Base-by-base conservation (phyloP, 108 stramenopile genomes). In the Fragilariopsis cylindrus region DNA sequence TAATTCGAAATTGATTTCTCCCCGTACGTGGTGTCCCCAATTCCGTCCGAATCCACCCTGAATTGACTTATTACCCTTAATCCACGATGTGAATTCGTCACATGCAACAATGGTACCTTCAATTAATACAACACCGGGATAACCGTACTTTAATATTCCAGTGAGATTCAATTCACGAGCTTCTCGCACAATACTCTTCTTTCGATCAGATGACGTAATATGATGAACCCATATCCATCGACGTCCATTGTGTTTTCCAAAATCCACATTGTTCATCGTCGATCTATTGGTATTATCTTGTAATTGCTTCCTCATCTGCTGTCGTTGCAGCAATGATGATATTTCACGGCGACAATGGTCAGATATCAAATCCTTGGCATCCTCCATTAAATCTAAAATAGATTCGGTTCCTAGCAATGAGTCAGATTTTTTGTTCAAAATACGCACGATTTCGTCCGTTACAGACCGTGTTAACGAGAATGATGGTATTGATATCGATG, bases 181-280 rank as follows among this genome's bases (percentile, higher is more conserved):
- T 45, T 87, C 83, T 8, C 11, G n/a, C 9, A 87, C 72, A 46
- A 84, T 84, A 16, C 57, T 52, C 54, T 80, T 82, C 57, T 68
- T 19, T 53, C 86, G 72, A 48, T 65, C 74, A 8, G 16, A 46
- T 42, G 82, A 69, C 12, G 69, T 82, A 43, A 87, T 84, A 46
- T 87, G 86, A 76, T 87, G 86, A 2, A 83, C 86, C 86, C 86
- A 87, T 49, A 87, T 87, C 86, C 86, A 87, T 6, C 78, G 72
- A 39, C 86, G 71, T 13, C 63, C 63, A 49, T 40, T 11, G n/a
- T 4, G 16, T 30, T 30, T 30, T 30, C 30, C 30, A 30, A 30
- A 30, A 30, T 30, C 30, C 30, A 30, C 30, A 30, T 30, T 30
- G 30, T 30, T 0, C 30, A 30, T 30, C 30, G 30, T 30, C 30